Base-by-base conservation (phyloP, 768 basidiomycete species). In the Panus rudis region DNA sequence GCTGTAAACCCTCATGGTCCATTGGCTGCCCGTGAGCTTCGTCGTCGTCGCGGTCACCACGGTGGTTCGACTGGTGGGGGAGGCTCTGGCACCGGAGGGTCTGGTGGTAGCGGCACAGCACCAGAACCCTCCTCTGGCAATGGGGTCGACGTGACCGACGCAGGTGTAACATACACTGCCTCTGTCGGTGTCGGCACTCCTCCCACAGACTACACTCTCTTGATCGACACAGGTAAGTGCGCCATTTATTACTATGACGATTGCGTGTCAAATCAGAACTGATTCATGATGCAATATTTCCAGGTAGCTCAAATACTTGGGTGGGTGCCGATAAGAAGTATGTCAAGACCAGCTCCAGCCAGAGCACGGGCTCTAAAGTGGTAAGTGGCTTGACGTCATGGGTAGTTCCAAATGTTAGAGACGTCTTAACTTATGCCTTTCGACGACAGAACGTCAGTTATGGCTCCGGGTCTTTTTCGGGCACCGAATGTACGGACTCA, bases 1-100 rank as follows among this genome's bases (percentile, higher is more conserved):
- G 77, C 76, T 19, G 28, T 73, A 31, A 72, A 75, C 42, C 71
- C 76, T 0, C 75, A 79, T 46, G 76, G 78, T 13, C 79, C 78
- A 11, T 41, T 42, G 11, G 63, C 65, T 4, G 61, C 64, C 47
- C 52, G 54, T 22, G 56, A 64, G 40, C 42, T 51, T 23, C 55
- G 55, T 22, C 56, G 43, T 25, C 57, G 43, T 41, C 59, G 57
- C 47, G 47, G 52, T 20, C 55, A 56, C 37, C 55, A 56, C 28
- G 53, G 47, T 30, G 28, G 28, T 30, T 10, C 37, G 52, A 49
- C 28, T 26, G 40, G 2, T 8, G 42, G 54, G 28, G 44, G 42
- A 12, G 45, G 50, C 34, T 25, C 45, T 32, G 50, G 49, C 23
- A 38, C 47, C 30, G 40, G 31, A 16, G 31, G 33, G 17, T 30